These are phyloP conservation scores for Peniophora sp. DNA, from an alignment of 1,284 basidiomycete species.

Conservation along the genomic window DNA sequence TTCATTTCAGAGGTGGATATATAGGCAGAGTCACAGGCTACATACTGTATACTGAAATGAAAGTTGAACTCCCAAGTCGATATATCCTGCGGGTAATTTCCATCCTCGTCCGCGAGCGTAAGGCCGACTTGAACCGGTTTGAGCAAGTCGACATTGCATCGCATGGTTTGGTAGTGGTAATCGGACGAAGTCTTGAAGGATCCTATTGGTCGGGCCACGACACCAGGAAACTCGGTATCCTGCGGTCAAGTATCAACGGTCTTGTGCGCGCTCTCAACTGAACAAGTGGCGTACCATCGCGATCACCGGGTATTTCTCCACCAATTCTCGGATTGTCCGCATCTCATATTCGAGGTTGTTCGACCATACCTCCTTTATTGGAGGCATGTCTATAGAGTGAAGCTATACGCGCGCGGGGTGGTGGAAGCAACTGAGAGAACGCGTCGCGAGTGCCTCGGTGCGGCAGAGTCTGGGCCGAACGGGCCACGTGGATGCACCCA, in stretches of 20 bases:
- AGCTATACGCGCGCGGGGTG: neutral
- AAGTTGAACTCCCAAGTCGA: constrained; percentile 99
- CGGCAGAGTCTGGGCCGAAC: neutral
- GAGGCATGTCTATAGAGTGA: constrained; percentile 33
- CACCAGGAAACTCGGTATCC: constrained; percentile 99
- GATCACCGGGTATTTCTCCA: constrained; percentile 90
- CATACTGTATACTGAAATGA: constrained; percentile 83
- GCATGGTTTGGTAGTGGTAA: constrained; percentile 99
- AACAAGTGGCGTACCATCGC: constrained; percentile 70
- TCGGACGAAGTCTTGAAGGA: constrained; percentile 95
- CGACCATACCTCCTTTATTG: constrained; percentile 92
- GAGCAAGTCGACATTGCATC: constrained; percentile 96
- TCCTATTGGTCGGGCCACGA: constrained; percentile 95
- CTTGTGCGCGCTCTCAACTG: no score
- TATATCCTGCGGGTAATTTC: constrained; percentile 81
- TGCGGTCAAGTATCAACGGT: constrained; percentile 23
- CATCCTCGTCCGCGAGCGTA: constrained; percentile 90
- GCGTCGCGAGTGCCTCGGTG: neutral
- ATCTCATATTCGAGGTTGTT: constrained; percentile 92
- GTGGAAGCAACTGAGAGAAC: neutral
- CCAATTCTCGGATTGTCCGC: constrained; percentile 75
- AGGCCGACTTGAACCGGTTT: constrained; percentile 98
- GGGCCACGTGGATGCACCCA: no score
- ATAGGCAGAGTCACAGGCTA: constrained; percentile 22
- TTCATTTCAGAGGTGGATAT: constrained; percentile 2